Evolutionary conservation across 1,284 basidiomycete species (phyloP).

Genomic region (Irpex rosettiformis): DNA sequence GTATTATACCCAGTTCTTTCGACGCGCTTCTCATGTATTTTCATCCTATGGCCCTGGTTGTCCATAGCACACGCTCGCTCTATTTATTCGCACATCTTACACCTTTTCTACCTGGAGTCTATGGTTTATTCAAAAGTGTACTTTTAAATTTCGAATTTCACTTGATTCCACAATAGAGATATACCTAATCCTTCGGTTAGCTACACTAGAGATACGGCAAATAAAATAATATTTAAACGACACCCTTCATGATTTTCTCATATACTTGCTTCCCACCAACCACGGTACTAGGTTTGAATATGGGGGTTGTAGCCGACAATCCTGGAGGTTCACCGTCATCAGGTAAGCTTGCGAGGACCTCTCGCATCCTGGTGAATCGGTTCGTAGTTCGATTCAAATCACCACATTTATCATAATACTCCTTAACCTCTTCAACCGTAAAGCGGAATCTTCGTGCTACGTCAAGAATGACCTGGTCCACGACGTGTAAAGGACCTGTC

Average conservation of each 20-base stretch:
- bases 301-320: not conserved
- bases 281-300: not conserved
- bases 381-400: slow-evolving; percentile 60
- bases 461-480: slow-evolving; percentile 56
- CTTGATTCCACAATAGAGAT: no score
- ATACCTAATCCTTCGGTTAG: no score
- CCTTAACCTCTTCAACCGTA: slow-evolving; percentile 67
- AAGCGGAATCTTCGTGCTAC: slow-evolving; percentile 67
- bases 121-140: no score
- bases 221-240: no score
- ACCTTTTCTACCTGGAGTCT: not conserved
- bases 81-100: not conserved
- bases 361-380: slow-evolving; percentile 65
- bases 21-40: no score
- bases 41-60: no score
- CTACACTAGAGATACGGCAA: no score
- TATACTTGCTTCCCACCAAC: not conserved
- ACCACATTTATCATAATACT: slow-evolving; percentile 61
- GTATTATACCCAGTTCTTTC: no score
- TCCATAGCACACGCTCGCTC: not conserved
- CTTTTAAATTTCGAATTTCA: no score
- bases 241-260: not conserved
- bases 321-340: slow-evolving; percentile 22
- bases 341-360: slow-evolving; percentile 39
- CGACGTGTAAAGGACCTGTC: slow-evolving; percentile 43